These are phyloP conservation scores for Pythium guiyangense DNA, from an alignment of 352 stramenopile species.

Conservation along the genomic window DNA sequence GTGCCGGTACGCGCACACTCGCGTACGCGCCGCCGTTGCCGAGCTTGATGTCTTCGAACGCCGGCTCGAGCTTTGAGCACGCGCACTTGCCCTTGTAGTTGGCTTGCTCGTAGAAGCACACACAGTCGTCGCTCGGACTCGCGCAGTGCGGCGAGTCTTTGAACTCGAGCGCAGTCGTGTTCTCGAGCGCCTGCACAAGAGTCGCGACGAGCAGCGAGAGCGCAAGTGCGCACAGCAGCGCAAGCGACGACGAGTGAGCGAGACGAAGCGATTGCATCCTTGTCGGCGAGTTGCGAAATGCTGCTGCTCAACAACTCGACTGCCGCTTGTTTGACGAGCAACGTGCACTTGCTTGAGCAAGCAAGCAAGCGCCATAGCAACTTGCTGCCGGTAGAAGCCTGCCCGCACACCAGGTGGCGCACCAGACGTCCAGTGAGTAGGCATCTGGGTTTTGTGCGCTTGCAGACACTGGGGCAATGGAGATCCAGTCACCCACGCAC, in stretches of 20 bases:
- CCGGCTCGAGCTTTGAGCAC: conserved; percentile 8
- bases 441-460: too few species aligned
- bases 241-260: neutral
- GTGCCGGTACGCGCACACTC: conserved; percentile 10
- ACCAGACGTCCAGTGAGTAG: too few species aligned
- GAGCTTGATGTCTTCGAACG: conserved; percentile 14
- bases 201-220: neutral
- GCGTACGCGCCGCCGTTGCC: conserved; percentile 16
- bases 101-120: conserved; percentile 13
- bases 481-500: too few species aligned
- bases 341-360: neutral
- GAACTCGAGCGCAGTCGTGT: conserved; percentile 14
- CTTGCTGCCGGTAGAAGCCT: too few species aligned
- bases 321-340: neutral
- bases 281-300: neutral
- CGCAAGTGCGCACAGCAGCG: neutral
- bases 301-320: too few species aligned
- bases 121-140: neutral
- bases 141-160: conserved; percentile 9
- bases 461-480: too few species aligned
- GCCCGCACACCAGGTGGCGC: too few species aligned
- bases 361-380: neutral
- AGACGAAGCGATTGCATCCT: neutral
- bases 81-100: conserved; percentile 15
- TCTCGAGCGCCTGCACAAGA: conserved; percentile 5